These are phyloP conservation scores for Pseudocercospora macadamiae DNA, from an alignment of 2,329 filamentous ascomycete species.

Conservation along the genomic window DNA sequence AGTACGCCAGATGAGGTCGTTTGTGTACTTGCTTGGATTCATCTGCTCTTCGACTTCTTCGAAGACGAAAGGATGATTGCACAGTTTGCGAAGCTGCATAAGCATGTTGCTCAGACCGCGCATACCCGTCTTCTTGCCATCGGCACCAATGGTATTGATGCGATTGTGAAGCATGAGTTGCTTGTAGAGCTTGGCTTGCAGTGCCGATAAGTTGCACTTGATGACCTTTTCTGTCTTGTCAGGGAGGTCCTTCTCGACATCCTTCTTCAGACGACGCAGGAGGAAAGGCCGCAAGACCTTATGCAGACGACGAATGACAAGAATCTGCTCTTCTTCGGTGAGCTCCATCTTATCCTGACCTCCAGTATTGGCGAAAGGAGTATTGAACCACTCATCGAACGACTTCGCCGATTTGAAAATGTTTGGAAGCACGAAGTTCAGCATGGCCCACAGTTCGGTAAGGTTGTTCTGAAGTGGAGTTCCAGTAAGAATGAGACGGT, in stretches of 20 bases:
- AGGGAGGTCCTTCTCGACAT: constrained; percentile 97
- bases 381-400: constrained; percentile 99
- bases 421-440: constrained; percentile 96
- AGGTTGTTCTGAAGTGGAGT: constrained; percentile 97
- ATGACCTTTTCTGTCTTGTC: constrained; percentile 99
- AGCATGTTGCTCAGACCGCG: constrained; percentile 99
- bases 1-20: constrained; percentile 93
- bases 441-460: constrained; percentile 92
- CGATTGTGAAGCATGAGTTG: constrained; percentile 96
- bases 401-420: constrained; percentile 99
- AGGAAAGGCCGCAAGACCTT: constrained; percentile 97
- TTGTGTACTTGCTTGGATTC: constrained; percentile 85
- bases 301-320: constrained; percentile 96
- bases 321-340: constrained; percentile 98
- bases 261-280: constrained; percentile 97
- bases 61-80: constrained; percentile 98
- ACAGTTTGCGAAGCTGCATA: constrained; percentile 98
- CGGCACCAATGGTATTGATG: constrained; percentile 89
- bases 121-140: constrained; percentile 92
- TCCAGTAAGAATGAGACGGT: constrained; percentile 94
- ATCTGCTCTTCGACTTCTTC: constrained; percentile 97
- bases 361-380: constrained; percentile 96
- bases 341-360: constrained; percentile 98
- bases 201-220: constrained; percentile 96
- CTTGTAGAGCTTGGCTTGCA: constrained; percentile 93